These are phyloP conservation scores for Pyronema domesticum DNA, from an alignment of 495 filamentous ascomycete species.

Conservation along the genomic window DNA sequence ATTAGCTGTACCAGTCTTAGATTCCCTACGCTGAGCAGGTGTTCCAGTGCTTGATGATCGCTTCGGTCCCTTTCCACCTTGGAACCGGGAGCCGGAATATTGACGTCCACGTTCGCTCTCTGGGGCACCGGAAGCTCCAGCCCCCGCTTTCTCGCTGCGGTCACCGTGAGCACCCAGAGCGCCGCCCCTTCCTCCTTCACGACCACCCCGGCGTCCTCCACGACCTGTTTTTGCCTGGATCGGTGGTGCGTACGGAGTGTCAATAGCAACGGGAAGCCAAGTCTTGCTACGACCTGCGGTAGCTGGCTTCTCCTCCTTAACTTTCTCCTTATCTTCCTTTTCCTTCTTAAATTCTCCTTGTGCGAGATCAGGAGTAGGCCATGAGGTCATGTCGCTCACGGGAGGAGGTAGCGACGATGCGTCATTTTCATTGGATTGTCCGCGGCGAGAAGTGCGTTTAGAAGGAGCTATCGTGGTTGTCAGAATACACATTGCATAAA, in stretches of 20 bases:
- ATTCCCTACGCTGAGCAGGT: slow-evolving; percentile 16
- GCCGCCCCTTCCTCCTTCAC: slow-evolving; percentile 16
- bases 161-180: slow-evolving; percentile 4
- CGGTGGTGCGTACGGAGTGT: slow-evolving; percentile 15
- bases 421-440: slow-evolving; percentile 4
- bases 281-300: slow-evolving; percentile 25
- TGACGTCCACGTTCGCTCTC: slow-evolving; percentile 20
- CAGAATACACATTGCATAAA: neutral
- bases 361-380: slow-evolving; percentile 79
- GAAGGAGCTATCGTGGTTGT: neutral
- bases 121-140: slow-evolving; percentile 4
- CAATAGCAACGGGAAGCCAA: slow-evolving; percentile 25
- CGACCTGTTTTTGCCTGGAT: slow-evolving; percentile 31
- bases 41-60: slow-evolving; percentile 13
- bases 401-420: slow-evolving; percentile 32
- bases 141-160: slow-evolving; percentile 2
- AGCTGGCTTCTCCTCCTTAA: slow-evolving; percentile 18
- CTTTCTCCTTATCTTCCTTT: slow-evolving; percentile 48
- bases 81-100: slow-evolving; percentile 13
- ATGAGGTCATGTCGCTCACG: slow-evolving; percentile 56
- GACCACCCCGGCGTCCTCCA: slow-evolving; percentile 36
- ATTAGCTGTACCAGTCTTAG: slow-evolving; percentile 11
- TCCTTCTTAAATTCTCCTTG: slow-evolving; percentile 57
- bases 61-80: slow-evolving; percentile 10
- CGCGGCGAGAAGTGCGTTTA: neutral